Percentiles rank a stretch among this genome's conserved stretches.
These are phyloP conservation scores for Emmonsia crescens DNA, from an alignment of 2,329 filamentous ascomycete genomes.

Conservation along the genomic window DNA sequence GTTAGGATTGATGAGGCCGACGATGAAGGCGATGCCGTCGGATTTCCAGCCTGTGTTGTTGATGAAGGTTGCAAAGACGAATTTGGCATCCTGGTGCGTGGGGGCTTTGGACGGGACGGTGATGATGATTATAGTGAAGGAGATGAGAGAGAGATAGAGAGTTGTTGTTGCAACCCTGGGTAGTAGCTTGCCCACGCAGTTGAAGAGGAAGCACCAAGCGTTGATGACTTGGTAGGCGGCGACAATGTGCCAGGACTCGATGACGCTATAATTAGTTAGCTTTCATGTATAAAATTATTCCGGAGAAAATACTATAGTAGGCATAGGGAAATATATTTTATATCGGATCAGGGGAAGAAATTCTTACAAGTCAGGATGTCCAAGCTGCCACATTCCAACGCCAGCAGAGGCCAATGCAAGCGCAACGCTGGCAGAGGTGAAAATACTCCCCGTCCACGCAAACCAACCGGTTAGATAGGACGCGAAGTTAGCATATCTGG, in stretches of 20 bases:
- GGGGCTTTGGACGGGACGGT: conserved; percentile 37
- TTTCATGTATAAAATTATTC: too few relatives aligned
- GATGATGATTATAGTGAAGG: conserved; percentile 40
- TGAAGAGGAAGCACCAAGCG: conserved; percentile 40
- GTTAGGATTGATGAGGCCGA: conserved; percentile 42
- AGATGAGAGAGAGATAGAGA: conserved; percentile 38
- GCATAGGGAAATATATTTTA: too few relatives aligned
- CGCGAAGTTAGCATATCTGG: conserved; percentile 34
- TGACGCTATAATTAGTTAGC: conserved; percentile 17
- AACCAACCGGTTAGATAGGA: conserved; percentile 43
- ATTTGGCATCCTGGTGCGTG: conserved; percentile 35
- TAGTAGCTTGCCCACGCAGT: conserved; percentile 31
- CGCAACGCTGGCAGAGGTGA: conserved; percentile 43
- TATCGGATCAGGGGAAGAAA: neutral
- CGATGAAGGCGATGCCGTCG: conserved; percentile 41
- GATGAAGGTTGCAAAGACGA: conserved; percentile 43
- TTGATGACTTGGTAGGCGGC: conserved; percentile 40
- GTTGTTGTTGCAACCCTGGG: conserved; percentile 33
- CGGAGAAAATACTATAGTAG: too few relatives aligned
- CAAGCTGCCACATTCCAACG: conserved; percentile 43
- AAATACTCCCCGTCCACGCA: conserved; percentile 45
- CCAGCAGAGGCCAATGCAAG: conserved; percentile 38
- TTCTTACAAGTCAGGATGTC: conserved; percentile 43
- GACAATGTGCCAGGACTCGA: conserved; percentile 28
- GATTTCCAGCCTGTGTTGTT: conserved; percentile 41